phyloP scores from a whole-genome alignment of 2,329 filamentous ascomycete species.

The Pestalotiopsis fici region DNA sequence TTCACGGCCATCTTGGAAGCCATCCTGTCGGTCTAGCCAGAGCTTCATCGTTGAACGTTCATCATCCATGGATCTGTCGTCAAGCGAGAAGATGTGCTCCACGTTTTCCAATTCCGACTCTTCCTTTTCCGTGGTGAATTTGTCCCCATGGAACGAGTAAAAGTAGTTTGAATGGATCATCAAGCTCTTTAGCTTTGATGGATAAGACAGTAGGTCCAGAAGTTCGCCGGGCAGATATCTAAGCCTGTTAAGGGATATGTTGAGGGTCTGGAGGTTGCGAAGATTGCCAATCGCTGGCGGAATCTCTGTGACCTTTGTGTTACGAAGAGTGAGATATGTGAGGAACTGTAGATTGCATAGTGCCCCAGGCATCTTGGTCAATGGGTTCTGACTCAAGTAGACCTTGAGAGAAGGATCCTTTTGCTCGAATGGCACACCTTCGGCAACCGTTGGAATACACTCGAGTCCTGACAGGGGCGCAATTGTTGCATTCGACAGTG shows the following conservation, averaged over 20 bases:
- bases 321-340: slow-evolving; percentile 66
- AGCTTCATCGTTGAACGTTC: neutral
- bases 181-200: slow-evolving; percentile 50
- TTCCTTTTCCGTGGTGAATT: slow-evolving; percentile 7
- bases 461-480: slow-evolving; percentile 56
- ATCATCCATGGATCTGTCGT: neutral
- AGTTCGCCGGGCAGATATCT: slow-evolving; percentile 64
- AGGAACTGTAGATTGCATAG: slow-evolving; percentile 64
- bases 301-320: slow-evolving; percentile 62
- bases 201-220: slow-evolving; percentile 51
- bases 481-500: slow-evolving; percentile 58
- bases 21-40: slow-evolving; percentile 18
- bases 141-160: slow-evolving; percentile 37
- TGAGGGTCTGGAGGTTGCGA: slow-evolving; percentile 60
- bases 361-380: slow-evolving; percentile 57
- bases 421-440: slow-evolving; percentile 60
- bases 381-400: slow-evolving; percentile 60
- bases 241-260: slow-evolving; percentile 65
- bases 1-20: neutral
- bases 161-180: slow-evolving; percentile 66
- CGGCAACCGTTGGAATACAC: slow-evolving; percentile 53
- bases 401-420: slow-evolving; percentile 61
- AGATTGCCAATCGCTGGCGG: slow-evolving; percentile 61
- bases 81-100: neutral
- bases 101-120: slow-evolving; percentile 4